These are phyloP conservation scores for Sphagnum magellanicum DNA, from an alignment of 228 moss, liverwort and hornwort genomes.

Conservation along the genomic window DNA sequence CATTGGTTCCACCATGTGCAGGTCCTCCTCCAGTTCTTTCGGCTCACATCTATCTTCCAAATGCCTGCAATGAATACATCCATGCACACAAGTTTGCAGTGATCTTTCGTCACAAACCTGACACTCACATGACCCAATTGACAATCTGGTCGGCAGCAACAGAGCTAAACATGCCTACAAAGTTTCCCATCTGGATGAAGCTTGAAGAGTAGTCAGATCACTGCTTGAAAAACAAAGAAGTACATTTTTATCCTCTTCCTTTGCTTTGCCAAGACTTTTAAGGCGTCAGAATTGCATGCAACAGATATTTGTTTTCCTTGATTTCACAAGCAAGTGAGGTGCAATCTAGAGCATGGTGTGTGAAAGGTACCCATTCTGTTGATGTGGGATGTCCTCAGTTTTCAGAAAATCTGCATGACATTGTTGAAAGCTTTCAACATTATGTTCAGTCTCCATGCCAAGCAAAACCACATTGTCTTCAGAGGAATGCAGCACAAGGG, in stretches of 20 bases:
- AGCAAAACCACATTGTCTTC: slow-evolving; percentile 14
- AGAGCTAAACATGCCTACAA: not conserved
- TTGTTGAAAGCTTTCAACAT: slow-evolving; percentile 23
- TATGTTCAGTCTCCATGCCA: slow-evolving; percentile 15
- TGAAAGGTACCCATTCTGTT: slow-evolving; percentile 16
- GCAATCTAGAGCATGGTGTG: not conserved
- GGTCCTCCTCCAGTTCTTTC: slow-evolving; percentile 23
- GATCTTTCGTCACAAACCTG: too few relatives aligned
- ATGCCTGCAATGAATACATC: slow-evolving; percentile 20
- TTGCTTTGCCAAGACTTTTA: not conserved
- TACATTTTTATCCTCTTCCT: not conserved
- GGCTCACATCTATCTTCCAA: slow-evolving; percentile 34
- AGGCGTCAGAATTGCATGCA: not conserved
- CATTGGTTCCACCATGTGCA: slow-evolving; percentile 45
- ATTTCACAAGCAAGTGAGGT: not conserved
- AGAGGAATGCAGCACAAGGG: slow-evolving; percentile 12
- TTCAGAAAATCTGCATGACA: slow-evolving; percentile 32
- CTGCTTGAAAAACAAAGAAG: not conserved
- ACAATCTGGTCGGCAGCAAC: slow-evolving; percentile 1
- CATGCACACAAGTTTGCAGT: not conserved
- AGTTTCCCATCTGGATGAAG: not conserved
- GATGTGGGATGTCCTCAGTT: slow-evolving; percentile 25
- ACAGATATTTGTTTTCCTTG: not conserved
- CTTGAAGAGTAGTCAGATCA: not conserved
- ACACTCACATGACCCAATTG: too few relatives aligned